These are phyloP conservation scores for Tagetes erecta DNA, from an alignment of 129 eudicot genomes.

Conservation along the genomic window DNA sequence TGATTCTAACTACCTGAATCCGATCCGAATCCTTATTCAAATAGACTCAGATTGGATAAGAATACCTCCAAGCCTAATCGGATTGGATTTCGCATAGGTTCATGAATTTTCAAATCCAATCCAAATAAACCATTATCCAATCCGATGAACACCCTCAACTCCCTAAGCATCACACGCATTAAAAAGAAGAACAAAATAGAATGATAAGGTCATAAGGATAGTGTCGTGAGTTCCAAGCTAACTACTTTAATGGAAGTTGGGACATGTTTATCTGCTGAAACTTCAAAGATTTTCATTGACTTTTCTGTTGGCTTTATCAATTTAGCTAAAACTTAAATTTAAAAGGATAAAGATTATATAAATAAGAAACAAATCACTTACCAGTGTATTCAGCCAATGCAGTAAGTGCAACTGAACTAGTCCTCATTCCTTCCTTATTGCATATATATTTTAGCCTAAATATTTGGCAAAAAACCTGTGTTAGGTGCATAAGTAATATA, in stretches of 20 bases:
- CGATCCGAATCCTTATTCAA: too few species aligned
- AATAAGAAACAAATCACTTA: conserved; percentile 24
- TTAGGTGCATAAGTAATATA: conserved; percentile 18
- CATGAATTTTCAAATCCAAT: too few species aligned
- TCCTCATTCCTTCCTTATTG: conserved; percentile 74
- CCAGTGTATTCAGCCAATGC: conserved; percentile 93
- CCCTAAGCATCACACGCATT: too few species aligned
- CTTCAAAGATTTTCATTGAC: conserved; percentile 6
- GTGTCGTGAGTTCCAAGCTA: conserved; percentile 11
- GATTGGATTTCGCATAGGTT: too few species aligned
- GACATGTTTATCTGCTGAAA: conserved; percentile 6
- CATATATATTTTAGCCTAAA: conserved; percentile 89
- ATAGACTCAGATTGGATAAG: too few species aligned
- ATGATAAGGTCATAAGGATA: background rate
- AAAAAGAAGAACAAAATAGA: background rate
- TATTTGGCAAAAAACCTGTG: background rate
- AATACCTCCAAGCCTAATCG: too few species aligned
- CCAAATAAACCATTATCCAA: too few species aligned
- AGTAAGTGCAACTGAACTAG: conserved; percentile 83
- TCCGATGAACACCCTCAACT: too few species aligned
- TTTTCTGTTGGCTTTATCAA: conserved; percentile 11
- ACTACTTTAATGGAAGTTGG: background rate
- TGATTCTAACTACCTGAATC: too few species aligned
- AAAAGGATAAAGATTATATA: background rate
- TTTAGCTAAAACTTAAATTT: background rate